Evolutionary conservation across 495 filamentous ascomycete species (phyloP).

Genomic region (Xylaria sp.): DNA sequence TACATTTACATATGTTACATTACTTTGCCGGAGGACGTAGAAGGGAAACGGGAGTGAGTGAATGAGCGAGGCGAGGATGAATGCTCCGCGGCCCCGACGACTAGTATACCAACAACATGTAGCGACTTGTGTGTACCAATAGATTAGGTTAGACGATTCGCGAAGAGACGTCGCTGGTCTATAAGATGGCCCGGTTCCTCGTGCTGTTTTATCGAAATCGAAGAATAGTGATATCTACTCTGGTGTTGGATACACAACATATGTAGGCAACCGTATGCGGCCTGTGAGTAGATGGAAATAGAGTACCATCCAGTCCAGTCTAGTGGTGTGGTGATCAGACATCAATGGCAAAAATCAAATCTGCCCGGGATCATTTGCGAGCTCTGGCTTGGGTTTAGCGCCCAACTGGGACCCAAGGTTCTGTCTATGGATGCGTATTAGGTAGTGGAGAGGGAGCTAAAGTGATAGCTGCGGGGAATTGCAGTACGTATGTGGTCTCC

Average conservation of each 20-base stretch:
- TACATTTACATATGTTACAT: conserved; percentile 22
- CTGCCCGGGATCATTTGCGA: conserved; percentile 26
- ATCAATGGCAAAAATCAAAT: conserved; percentile 6
- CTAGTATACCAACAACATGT: conserved; percentile 2
- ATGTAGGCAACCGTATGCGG: background rate
- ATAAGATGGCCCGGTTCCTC: background rate
- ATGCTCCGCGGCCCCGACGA: background rate
- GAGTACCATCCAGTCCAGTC: no score
- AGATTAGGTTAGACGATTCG: conserved; percentile 8
- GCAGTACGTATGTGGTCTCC: background rate
- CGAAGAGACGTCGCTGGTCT: background rate
- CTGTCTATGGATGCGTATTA: no score
- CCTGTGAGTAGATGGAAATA: background rate
- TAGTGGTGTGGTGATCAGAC: background rate
- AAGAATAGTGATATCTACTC: background rate
- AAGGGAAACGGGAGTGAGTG: background rate
- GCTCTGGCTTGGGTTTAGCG: conserved; percentile 18
- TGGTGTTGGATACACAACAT: background rate
- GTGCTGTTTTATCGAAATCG: background rate
- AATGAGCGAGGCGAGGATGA: background rate
- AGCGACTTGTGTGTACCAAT: conserved; percentile 25
- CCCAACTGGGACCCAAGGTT: background rate
- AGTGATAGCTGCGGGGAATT: background rate
- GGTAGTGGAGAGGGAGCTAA: background rate
- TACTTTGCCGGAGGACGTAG: conserved; percentile 1